Evolutionary conservation across 2,329 filamentous ascomycete genomes (phyloP).

Genomic region (Fusarium sp.): DNA sequence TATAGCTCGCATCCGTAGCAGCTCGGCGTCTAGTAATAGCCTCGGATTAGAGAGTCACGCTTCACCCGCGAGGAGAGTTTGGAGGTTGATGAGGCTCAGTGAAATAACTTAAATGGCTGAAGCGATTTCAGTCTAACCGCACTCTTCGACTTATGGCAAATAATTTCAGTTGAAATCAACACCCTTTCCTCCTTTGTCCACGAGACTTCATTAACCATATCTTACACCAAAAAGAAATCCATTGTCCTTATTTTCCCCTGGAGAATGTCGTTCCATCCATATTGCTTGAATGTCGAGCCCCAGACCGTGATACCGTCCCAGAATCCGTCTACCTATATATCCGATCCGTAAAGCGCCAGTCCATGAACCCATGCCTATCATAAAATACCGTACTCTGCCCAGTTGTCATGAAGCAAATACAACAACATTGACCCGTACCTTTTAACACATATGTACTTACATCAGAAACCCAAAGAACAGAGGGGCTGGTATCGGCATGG

Average conservation of each 20-base stretch:
- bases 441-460: constrained; percentile 14
- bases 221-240: background rate
- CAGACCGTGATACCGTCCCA: constrained; percentile 12
- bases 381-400: background rate
- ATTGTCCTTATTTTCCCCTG: background rate
- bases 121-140: background rate
- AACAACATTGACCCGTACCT: background rate
- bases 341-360: constrained; percentile 31
- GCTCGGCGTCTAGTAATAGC: background rate
- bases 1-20: background rate
- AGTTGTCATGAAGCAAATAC: constrained; percentile 2
- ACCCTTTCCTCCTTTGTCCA: background rate
- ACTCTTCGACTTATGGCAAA: background rate
- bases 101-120: background rate
- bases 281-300: constrained; percentile 11
- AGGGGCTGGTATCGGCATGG: constrained; percentile 32
- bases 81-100: background rate
- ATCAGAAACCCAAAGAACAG: constrained; percentile 40
- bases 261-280: constrained; percentile 6
- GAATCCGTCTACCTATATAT: constrained; percentile 14
- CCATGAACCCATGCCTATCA: constrained; percentile 10
- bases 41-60: background rate
- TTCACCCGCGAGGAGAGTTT: background rate
- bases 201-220: background rate
- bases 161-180: background rate